phyloP scores from a whole-genome alignment of 2,329 filamentous ascomycete genomes.

The Fusarium virguliforme region DNA sequence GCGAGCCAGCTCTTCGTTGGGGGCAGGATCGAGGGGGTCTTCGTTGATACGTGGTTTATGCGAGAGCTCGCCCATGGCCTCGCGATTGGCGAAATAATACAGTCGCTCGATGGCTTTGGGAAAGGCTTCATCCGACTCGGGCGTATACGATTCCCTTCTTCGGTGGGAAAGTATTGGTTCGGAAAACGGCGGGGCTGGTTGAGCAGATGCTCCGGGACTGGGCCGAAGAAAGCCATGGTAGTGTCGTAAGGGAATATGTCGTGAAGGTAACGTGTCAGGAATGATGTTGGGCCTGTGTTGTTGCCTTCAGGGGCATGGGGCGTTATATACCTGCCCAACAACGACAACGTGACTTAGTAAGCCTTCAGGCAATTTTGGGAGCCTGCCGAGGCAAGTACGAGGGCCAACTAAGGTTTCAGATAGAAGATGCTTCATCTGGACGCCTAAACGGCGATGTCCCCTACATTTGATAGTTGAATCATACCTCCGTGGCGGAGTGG shows the following conservation, averaged over 20 bases:
- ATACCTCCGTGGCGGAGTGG: too few relatives aligned
- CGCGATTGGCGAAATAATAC: not conserved
- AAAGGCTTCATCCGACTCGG: not conserved
- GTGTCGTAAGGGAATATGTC: not conserved
- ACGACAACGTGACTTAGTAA: too few relatives aligned
- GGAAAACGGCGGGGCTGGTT: not conserved
- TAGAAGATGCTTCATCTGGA: too few relatives aligned
- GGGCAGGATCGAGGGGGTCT: not conserved
- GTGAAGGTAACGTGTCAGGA: not conserved
- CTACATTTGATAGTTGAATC: too few relatives aligned
- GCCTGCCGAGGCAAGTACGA: too few relatives aligned
- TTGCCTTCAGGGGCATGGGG: not conserved
- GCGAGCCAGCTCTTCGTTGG: not conserved
- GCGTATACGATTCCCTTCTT: not conserved
- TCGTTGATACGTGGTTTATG: not conserved
- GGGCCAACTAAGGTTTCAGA: too few relatives aligned
- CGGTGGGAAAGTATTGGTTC: not conserved
- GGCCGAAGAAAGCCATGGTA: not conserved
- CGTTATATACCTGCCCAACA: not conserved
- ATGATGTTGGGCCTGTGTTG: not conserved
- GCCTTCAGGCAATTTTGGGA: too few relatives aligned
- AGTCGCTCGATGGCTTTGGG: not conserved
- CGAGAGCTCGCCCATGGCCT: not conserved
- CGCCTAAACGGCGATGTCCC: too few relatives aligned
- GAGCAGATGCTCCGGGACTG: not conserved